A percentile compares a stretch with the other conserved stretches of the same genome.
Conservation (phyloP, 345 rosid genomes). For the Crucihimalaya himalaica region DNA sequence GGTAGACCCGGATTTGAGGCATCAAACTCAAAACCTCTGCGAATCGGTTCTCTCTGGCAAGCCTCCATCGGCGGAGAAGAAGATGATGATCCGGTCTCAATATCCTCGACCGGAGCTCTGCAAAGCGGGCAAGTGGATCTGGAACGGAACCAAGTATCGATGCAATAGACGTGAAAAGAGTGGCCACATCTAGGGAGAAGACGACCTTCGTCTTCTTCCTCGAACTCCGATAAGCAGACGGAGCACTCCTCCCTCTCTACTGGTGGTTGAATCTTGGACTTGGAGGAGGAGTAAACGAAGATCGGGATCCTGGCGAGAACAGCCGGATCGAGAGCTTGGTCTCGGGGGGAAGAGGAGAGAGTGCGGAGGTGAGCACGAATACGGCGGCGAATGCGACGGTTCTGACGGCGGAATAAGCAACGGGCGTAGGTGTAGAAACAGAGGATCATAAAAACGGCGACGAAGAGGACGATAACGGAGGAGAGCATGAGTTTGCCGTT, state of each 20-base stretch:
- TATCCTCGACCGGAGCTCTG: constrained; percentile 52
- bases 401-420: constrained; percentile 45
- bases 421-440: constrained; percentile 65
- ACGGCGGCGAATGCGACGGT: constrained; percentile 52
- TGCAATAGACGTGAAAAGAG: constrained; percentile 74
- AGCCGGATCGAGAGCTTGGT: constrained; percentile 49
- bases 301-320: constrained; percentile 58
- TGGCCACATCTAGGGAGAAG: constrained; percentile 69
- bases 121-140: constrained; percentile 84
- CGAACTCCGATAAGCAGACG: constrained; percentile 80
- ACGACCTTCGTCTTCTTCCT: constrained; percentile 66
- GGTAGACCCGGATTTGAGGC: constrained; percentile 18
- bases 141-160: constrained; percentile 80
- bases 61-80: constrained; percentile 37
- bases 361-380: constrained; percentile 38
- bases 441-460: constrained; percentile 48
- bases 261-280: constrained; percentile 22
- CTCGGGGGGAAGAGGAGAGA: constrained; percentile 27
- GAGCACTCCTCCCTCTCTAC: constrained; percentile 56
- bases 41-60: constrained; percentile 34
- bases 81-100: constrained; percentile 35
- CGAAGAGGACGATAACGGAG: constrained; percentile 54
- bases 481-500: constrained; percentile 65
- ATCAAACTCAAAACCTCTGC: constrained; percentile 28
- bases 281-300: constrained; percentile 45